Base-by-base conservation (phyloP, 768 basidiomycete genomes). In the Termitomyces heimii region DNA sequence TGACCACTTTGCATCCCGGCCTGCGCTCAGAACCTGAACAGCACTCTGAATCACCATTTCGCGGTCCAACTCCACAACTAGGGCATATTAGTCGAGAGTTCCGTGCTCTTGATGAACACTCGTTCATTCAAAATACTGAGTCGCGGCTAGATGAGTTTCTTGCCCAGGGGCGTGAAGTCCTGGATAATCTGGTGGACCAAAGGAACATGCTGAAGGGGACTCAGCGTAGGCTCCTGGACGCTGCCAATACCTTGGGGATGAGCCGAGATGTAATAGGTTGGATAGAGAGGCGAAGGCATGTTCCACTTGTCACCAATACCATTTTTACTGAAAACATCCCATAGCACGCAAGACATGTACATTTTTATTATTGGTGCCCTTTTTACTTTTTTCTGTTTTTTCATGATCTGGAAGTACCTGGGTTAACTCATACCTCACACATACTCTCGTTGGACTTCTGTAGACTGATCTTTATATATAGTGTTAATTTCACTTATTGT, bases 161-260 rank as follows among this genome's bases (percentile, higher is more conserved):
- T 49, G 85, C 91, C 0, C 96, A 98, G 69, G 97, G 97, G 1
- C 78, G 89, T 56, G 92, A 94, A 34, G 94, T 93, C 20, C 71
- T 97, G 65, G 92, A 96, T 61, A 96, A 94, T 67, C 74, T 99
- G 37, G 84, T 91, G 45, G 95, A 94, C 68, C 97, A 99, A 73
- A 77, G 93, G 58, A 89, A 89, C 66, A 84, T 98, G 70, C 76
- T 99, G 57, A 98, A 98, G 71, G 95, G 93, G n/a, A 98, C 97
- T 0, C 89, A 92, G 67, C 81, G 85, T 63, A 80, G 91, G 54
- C 71, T 99, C 50, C 72, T 97, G 56, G 88, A 92, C 67, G 88
- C 93, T 43, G 97, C 95, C 47, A 98, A 97, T 71, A 97, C 94
- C 26, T 73, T 99, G 57, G 97, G 97, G 0, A 73, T 98, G 67